Percentiles rank a stretch among this genome's conserved stretches.
These are phyloP conservation scores for Ulvella scutata DNA, from an alignment of 139 green algal genomes.

Conservation along the genomic window DNA sequence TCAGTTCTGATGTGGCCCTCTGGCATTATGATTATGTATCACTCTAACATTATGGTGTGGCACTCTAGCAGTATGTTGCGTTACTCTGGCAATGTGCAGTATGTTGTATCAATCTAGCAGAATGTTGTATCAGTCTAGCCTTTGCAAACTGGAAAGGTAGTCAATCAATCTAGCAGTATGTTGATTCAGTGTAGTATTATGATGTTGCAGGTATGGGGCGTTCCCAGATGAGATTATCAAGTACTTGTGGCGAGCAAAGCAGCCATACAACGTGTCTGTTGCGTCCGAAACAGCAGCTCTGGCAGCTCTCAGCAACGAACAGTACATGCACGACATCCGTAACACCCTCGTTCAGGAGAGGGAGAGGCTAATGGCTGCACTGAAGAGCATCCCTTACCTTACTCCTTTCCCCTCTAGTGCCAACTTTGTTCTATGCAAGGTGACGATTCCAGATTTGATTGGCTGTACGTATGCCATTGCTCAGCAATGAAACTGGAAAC, in stretches of 20 bases:
- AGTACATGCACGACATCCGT: slow-evolving; percentile 62
- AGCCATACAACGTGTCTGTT: slow-evolving; percentile 98
- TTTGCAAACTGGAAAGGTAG: too few species aligned
- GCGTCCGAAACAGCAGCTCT: slow-evolving; percentile 70
- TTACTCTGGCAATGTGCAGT: too few species aligned
- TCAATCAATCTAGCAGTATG: too few species aligned
- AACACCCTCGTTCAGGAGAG: slow-evolving; percentile 75
- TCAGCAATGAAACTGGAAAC: too few species aligned
- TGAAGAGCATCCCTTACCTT: slow-evolving; percentile 66
- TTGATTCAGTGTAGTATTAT: too few species aligned
- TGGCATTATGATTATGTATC: too few species aligned
- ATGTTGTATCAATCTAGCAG: too few species aligned
- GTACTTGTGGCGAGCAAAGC: slow-evolving; percentile 94
- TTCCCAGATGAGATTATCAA: slow-evolving; percentile 55
- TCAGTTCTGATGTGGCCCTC: too few species aligned
- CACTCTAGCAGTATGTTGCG: too few species aligned
- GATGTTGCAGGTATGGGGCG: slow-evolving; percentile 30
- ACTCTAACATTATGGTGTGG: too few species aligned
- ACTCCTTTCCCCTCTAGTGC: slow-evolving; percentile 76
- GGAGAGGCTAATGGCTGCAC: slow-evolving; percentile 34
- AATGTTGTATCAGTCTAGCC: too few species aligned
- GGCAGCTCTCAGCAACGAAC: slow-evolving; percentile 54
- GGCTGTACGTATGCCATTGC: too few species aligned
- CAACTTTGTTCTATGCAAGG: slow-evolving; percentile 95
- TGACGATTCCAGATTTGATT: slow-evolving; percentile 15